Evolutionary conservation across 169 alveolate species (phyloP).

Genomic region (Plasmodium falciparum): DNA sequence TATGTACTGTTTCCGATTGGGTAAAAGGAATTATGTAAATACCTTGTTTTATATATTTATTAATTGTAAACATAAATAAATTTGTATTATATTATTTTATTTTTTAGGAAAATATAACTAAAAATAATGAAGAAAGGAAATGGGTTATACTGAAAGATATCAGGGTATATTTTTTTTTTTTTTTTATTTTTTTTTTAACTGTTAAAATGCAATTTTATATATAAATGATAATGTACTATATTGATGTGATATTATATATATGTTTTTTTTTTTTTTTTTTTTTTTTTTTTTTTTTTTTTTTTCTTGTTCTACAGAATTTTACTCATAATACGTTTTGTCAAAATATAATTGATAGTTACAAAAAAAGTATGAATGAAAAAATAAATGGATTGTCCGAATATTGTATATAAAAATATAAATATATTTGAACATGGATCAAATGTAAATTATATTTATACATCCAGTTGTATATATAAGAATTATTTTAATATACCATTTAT

Average conservation of each 20-base stretch:
- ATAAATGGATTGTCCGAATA: slow-evolving; percentile 26
- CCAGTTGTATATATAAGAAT: too few relatives aligned
- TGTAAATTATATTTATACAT: background rate
- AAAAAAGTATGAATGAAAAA: slow-evolving; percentile 27
- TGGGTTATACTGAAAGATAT: slow-evolving; percentile 70
- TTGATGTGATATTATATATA: too few relatives aligned
- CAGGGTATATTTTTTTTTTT: slow-evolving; percentile 35
- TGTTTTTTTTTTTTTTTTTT: background rate
- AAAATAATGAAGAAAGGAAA: slow-evolving; percentile 16
- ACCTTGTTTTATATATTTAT: slow-evolving; percentile 5
- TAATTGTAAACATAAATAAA: background rate
- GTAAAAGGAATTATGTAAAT: slow-evolving; percentile 15
- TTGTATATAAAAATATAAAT: slow-evolving; percentile 3
- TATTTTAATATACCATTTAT: too few relatives aligned
- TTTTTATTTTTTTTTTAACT: slow-evolving; percentile 5
- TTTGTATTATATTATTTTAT: background rate
- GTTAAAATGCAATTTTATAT: background rate
- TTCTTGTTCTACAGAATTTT: slow-evolving; percentile 35
- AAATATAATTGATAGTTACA: slow-evolving; percentile 48
- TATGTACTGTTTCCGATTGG: slow-evolving; percentile 37
- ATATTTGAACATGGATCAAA: background rate
- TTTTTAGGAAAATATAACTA: slow-evolving; percentile 41
- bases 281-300: slow-evolving; percentile 22
- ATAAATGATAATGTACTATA: too few relatives aligned
- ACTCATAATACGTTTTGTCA: slow-evolving; percentile 67